Conservation (phyloP, 345 rosid species). For the Hevea brasiliensis region DNA sequence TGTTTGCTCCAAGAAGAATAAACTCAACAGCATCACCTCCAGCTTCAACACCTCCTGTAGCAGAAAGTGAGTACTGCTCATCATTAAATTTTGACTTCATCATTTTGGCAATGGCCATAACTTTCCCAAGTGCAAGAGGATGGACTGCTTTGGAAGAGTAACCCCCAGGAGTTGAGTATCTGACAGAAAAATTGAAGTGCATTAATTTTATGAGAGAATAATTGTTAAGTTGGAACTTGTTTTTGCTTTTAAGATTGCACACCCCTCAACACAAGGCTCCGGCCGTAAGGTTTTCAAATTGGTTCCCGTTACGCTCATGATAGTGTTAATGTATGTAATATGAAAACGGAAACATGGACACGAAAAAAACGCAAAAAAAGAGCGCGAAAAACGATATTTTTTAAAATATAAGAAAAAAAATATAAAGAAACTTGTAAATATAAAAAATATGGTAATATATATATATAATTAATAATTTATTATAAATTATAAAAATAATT, state of each 20-base stretch:
- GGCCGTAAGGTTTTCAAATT: conserved; percentile 78
- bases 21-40: conserved; percentile 93
- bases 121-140: conserved; percentile 89
- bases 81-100: conserved; percentile 65
- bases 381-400: no score
- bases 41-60: conserved; percentile 94
- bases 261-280: conserved; percentile 99
- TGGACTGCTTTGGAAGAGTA: conserved; percentile 93
- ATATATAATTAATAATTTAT: no score
- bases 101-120: conserved; percentile 91
- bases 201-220: conserved; percentile 4
- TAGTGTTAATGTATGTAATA: conserved; percentile 87
- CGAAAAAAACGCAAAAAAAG: no score
- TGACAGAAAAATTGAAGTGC: conserved; percentile 32
- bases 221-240: conserved; percentile 5
- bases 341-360: no score
- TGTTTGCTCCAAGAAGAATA: conserved; percentile 88
- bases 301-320: conserved; percentile 98
- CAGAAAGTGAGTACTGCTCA: conserved; percentile 70
- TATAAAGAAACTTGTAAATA: no score
- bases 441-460: no score
- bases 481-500: no score
- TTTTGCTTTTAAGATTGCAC: conserved; percentile 28
- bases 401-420: no score
- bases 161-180: conserved; percentile 98